Base-by-base conservation (phyloP, 192 early-diverging fungal species). In the Coemansia sp. region DNA sequence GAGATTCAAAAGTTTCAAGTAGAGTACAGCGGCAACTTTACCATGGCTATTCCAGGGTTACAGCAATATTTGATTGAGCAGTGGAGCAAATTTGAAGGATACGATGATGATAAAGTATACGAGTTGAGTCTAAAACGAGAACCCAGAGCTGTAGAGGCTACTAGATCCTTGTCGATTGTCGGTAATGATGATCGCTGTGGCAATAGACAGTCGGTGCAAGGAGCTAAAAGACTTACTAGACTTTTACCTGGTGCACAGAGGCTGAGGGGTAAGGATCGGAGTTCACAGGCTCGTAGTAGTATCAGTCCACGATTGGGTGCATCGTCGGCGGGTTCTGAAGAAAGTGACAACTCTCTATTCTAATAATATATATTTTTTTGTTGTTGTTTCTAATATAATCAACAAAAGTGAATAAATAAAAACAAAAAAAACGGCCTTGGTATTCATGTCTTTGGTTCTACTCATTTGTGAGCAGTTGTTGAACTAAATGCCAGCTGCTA, bases 1-100 rank as follows among this genome's bases (percentile, higher is more conserved):
- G 90, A 92, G 49, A 70, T 92, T 38, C 80, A 82, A 55, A 80
- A 81, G 50, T 92, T 88, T 57, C 89, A 92, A 60, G 58, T 84
- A 9, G 79, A 84, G 27, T 92, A 90, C 32, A 79, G 71, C 41
- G 73, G 73, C 54, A 77, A 77, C 36, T 77, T 77, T 34, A 60
- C 71, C 22, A 70, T 68, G 49, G 71, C 67, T 14, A 74, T 75
- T 5, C 72, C 77, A 1, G 77, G 67, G 0, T 37, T 79, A 14
- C 71, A 75, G 50, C 59, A 64, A 43, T 75, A 67, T 22, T 46
- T 79, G 22, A 66, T 79, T 29, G 72, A 72, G 36, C 62, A 75
- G 37, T 75, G 72, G 66, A 60, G 54, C 22, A 62, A 64, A 25
- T 42, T 36, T 0, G 59, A 60, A n/a, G 55, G 62, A 0, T 71